phyloP scores from a whole-genome alignment of 371 early-diverging fungal species.

The Mortierella sp. region DNA sequence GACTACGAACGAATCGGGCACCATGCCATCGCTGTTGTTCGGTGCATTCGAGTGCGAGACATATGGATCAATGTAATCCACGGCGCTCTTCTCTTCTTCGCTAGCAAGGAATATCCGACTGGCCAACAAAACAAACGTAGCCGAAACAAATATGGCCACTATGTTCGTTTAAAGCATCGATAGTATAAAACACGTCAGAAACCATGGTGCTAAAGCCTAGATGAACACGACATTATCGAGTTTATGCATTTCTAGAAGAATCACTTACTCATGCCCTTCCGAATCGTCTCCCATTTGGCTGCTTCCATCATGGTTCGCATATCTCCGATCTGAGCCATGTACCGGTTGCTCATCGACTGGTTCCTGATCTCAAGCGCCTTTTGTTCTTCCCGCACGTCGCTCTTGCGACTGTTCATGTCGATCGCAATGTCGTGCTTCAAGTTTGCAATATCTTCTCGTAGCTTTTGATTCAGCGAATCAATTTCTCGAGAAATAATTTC shows the following conservation, averaged over 20 bases:
- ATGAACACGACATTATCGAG: too few species aligned
- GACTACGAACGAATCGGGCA: conserved; percentile 51
- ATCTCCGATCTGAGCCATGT: conserved; percentile 81
- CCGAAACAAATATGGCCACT: conserved; percentile 47
- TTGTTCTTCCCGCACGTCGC: conserved; percentile 83
- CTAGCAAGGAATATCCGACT: conserved; percentile 47
- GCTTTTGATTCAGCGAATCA: conserved; percentile 76
- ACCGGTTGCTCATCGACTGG: conserved; percentile 88
- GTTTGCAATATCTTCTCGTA: conserved; percentile 79
- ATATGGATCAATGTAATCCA: conserved; percentile 52
- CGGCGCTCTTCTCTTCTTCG: conserved; percentile 39
- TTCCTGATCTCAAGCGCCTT: conserved; percentile 84
- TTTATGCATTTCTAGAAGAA: not conserved
- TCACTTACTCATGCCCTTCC: conserved; percentile 72
- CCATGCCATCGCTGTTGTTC: conserved; percentile 37
- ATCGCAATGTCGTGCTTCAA: conserved; percentile 88
- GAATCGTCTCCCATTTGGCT: conserved; percentile 82
- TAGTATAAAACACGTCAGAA: not conserved
- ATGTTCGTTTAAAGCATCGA: not conserved
- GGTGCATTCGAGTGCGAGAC: conserved; percentile 49
- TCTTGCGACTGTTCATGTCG: conserved; percentile 90
- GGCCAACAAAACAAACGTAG: conserved; percentile 42
- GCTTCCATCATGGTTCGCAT: conserved; percentile 91
- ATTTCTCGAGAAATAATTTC: conserved; percentile 83
- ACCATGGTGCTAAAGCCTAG: too few species aligned